A percentile compares a stretch with the other conserved stretches of the same genome.
Evolutionary conservation across 169 alveolate genomes (phyloP).

Genomic region (Plasmodium ovale): DNA sequence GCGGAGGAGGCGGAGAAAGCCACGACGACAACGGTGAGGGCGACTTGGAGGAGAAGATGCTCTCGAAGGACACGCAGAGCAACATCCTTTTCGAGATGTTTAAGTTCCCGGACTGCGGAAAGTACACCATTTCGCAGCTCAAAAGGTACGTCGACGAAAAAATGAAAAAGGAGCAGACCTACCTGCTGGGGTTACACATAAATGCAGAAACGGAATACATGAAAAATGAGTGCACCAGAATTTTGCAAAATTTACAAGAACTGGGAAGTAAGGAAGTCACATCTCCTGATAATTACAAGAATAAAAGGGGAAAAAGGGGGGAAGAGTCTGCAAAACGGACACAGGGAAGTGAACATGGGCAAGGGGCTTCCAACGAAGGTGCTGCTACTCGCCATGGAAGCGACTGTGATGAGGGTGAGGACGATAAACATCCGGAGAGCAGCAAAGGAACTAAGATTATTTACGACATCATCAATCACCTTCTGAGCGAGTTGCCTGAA

Average conservation of each 20-base stretch:
- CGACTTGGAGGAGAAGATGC: conserved; percentile 87
- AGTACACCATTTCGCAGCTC: conserved; percentile 92
- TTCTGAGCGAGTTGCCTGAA: conserved; percentile 88
- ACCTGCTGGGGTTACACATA: conserved; percentile 95
- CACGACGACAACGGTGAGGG: neutral
- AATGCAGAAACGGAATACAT: conserved; percentile 97
- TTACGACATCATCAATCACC: conserved; percentile 86
- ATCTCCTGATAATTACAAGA: conserved; percentile 37
- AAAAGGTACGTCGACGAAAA: conserved; percentile 94
- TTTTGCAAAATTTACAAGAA: conserved; percentile 90
- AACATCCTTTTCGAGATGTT: conserved; percentile 92
- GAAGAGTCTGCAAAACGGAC: too few species aligned
- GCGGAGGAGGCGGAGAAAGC: neutral
- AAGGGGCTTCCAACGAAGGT: conserved; percentile 12
- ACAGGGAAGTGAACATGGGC: neutral
- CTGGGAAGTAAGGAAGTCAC: conserved; percentile 45
- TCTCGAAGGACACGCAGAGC: conserved; percentile 91
- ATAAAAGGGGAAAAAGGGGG: neutral
- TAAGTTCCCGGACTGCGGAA: conserved; percentile 96
- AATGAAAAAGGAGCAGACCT: conserved; percentile 93
- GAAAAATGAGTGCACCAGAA: conserved; percentile 91
- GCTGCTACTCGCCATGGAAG: neutral
- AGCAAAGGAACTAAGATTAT: conserved; percentile 88
- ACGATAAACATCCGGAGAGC: conserved; percentile 83
- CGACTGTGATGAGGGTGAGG: conserved; percentile 76